Evolutionary conservation across 1,284 basidiomycete species (phyloP).

Genomic region (Thecaphora thlaspeos): DNA sequence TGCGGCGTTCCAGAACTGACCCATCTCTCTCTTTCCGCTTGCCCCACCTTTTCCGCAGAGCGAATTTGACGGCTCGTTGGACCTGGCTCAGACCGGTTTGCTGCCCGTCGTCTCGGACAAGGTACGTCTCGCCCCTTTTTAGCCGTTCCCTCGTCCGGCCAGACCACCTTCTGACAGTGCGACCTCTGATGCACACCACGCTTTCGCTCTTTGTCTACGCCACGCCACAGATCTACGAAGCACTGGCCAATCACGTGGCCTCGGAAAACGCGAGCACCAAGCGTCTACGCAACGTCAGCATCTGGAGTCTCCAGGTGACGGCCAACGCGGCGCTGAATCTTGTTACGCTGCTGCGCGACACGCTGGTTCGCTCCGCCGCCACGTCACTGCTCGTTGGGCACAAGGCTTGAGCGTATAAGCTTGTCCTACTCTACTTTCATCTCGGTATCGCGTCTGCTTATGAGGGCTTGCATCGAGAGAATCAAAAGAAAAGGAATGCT

Average conservation of each 20-base stretch:
- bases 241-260: slow-evolving; percentile 52
- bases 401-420: too few relatives aligned
- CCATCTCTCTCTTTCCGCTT: neutral
- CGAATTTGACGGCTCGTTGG: slow-evolving; percentile 56
- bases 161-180: too few relatives aligned
- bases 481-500: too few relatives aligned
- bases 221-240: slow-evolving; percentile 46
- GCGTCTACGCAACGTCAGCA: slow-evolving; percentile 49
- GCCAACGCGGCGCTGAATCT: slow-evolving; percentile 30
- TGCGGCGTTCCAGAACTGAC: too few relatives aligned
- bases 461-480: too few relatives aligned
- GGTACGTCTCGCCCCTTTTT: slow-evolving; percentile 4
- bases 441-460: too few relatives aligned
- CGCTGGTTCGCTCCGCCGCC: slow-evolving; percentile 1
- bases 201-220: too few relatives aligned
- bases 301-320: slow-evolving; percentile 46
- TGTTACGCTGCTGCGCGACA: slow-evolving; percentile 30
- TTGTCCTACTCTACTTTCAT: too few relatives aligned
- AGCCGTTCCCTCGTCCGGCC: too few relatives aligned
- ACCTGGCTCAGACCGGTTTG: slow-evolving; percentile 55
- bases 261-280: slow-evolving; percentile 48
- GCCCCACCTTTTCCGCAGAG: too few relatives aligned
- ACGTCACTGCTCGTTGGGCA: neutral
- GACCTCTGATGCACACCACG: neutral
- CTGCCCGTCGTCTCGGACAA: slow-evolving; percentile 52